Conservation (phyloP, 2,329 filamentous ascomycete genomes). For the Scedosporium dehoogii region DNA sequence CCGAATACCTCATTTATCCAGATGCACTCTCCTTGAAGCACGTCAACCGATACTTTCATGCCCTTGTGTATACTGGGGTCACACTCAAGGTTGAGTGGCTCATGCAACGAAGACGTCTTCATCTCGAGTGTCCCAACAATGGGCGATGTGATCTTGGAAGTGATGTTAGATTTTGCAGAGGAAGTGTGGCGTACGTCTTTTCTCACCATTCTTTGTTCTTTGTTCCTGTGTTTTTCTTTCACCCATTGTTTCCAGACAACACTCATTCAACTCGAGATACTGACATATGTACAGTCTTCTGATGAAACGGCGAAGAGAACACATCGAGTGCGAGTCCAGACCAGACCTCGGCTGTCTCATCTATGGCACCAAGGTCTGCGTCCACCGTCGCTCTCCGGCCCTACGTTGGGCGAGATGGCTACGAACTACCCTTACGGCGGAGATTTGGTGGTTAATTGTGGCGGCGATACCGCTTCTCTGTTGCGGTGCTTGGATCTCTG, state of each 20-base stretch:
- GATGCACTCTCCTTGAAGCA: constrained; percentile 64
- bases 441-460: constrained; percentile 39
- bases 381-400: constrained; percentile 32
- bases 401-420: constrained; percentile 36
- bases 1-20: constrained; percentile 53
- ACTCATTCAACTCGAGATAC: neutral
- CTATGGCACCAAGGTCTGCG: constrained; percentile 37
- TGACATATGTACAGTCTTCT: constrained; percentile 30
- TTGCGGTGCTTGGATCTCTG: constrained; percentile 26
- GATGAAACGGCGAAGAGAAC: constrained; percentile 49
- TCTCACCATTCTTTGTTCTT: neutral
- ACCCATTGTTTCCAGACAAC: too few species aligned
- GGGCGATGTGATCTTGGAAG: constrained; percentile 46
- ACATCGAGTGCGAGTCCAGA: constrained; percentile 49
- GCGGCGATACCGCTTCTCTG: constrained; percentile 28
- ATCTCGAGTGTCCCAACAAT: constrained; percentile 56
- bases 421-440: constrained; percentile 31
- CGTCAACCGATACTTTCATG: constrained; percentile 52
- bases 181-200: constrained; percentile 42
- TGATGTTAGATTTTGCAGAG: constrained; percentile 49
- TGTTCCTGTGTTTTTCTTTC: neutral
- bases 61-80: constrained; percentile 55
- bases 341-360: constrained; percentile 47
- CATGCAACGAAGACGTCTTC: constrained; percentile 49
- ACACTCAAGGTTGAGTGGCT: constrained; percentile 60